phyloP scores from a whole-genome alignment of 2,329 filamentous ascomycete genomes.

The Scolecobasidium constrictum region DNA sequence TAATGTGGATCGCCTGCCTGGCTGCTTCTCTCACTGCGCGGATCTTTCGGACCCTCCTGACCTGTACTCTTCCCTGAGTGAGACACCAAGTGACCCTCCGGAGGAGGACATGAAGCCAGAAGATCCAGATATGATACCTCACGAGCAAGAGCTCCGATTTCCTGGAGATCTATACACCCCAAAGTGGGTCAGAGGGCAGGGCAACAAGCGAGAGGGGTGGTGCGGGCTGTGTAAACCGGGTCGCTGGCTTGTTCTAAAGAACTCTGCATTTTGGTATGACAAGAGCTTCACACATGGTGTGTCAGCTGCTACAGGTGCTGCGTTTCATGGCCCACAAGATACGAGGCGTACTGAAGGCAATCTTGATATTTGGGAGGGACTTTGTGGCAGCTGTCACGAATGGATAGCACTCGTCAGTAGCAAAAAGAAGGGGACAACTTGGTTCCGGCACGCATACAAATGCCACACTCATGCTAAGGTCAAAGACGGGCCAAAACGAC shows the following conservation, averaged over 20 bases:
- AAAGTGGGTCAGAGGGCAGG: conserved; percentile 72
- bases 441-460: conserved; percentile 85
- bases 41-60: conserved; percentile 67
- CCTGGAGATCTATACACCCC: conserved; percentile 76
- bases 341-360: conserved; percentile 69
- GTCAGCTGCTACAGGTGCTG: conserved; percentile 66
- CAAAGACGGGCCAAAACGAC: conserved; percentile 30
- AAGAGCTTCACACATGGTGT: conserved; percentile 85
- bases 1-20: conserved; percentile 57
- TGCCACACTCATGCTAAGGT: conserved; percentile 33
- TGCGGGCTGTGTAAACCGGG: conserved; percentile 81
- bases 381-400: conserved; percentile 67
- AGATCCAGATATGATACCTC: conserved; percentile 64
- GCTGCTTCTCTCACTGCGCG: conserved; percentile 56
- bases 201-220: conserved; percentile 83
- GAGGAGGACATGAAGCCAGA: conserved; percentile 72
- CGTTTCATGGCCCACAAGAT: conserved; percentile 49
- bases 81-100: conserved; percentile 63
- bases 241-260: conserved; percentile 78
- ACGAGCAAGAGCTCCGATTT: conserved; percentile 65
- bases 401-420: conserved; percentile 75
- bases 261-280: conserved; percentile 89
- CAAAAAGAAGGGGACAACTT: conserved; percentile 87
- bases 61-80: conserved; percentile 62
- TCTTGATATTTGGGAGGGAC: conserved; percentile 69